A percentile compares a stretch with the other conserved stretches of the same genome.
phyloP scores from a whole-genome alignment of 441 rosid species.

The Isatis lusitanica region DNA sequence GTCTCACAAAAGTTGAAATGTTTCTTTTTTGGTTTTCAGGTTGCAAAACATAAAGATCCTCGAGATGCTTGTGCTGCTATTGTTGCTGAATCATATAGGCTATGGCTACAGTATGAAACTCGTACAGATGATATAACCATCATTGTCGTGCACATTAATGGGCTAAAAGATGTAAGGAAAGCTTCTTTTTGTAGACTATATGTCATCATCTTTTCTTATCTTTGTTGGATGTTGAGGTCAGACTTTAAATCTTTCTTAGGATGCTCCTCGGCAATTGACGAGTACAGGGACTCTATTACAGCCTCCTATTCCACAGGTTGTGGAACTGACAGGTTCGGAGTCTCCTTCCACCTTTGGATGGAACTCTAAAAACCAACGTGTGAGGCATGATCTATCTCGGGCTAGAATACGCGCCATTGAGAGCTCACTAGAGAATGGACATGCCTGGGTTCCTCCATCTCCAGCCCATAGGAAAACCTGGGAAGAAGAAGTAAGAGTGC shows the following conservation, averaged over 20 bases:
- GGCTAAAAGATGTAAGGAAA: constrained; percentile 64
- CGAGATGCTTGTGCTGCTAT: constrained; percentile 99
- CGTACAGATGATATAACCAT: constrained; percentile 99
- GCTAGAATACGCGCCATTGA: constrained; percentile 97
- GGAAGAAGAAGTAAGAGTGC: constrained; percentile 91
- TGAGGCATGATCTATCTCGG: constrained; percentile 89
- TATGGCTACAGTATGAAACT: constrained; percentile 99
- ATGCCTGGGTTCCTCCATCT: constrained; percentile 90
- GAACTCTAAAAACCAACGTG: constrained; percentile 76
- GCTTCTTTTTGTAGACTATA: constrained; percentile 19
- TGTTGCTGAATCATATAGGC: constrained; percentile 98
- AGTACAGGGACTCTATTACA: constrained; percentile 45
- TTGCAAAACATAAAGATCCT: constrained; percentile 93
- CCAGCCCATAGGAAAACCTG: constrained; percentile 95
- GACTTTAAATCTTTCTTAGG: constrained; percentile 41
- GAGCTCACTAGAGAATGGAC: constrained; percentile 87
- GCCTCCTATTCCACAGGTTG: constrained; percentile 72
- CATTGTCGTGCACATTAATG: constrained; percentile 89
- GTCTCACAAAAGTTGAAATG: neutral
- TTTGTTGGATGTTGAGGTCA: constrained; percentile 15
- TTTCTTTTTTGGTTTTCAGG: constrained; percentile 44
- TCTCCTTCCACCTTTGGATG: constrained; percentile 83
- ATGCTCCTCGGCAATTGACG: constrained; percentile 50
- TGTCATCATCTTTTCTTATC: constrained; percentile 21
- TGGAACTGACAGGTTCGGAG: constrained; percentile 83